phyloP scores from a whole-genome alignment of 148 eudicot genomes.

The Linanthus parryae region DNA sequence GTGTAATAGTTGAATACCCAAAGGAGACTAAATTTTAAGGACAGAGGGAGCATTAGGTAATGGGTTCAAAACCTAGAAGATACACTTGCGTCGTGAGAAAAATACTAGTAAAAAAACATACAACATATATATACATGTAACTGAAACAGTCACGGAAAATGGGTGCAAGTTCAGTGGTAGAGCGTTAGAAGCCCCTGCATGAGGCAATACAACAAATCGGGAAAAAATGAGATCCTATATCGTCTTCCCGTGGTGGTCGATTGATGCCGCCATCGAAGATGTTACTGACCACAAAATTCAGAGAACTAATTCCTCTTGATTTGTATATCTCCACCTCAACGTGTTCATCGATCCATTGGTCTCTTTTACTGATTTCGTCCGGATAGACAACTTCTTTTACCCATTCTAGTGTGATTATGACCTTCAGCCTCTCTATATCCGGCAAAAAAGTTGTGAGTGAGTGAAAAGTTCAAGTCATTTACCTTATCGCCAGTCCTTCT shows the following conservation, averaged over 20 bases:
- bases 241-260: slow-evolving; percentile 88
- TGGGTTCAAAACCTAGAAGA: background rate
- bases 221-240: slow-evolving; percentile 76
- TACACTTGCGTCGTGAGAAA: background rate
- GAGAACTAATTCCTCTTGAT: slow-evolving; percentile 57
- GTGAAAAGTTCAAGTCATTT: slow-evolving; percentile 82
- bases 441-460: slow-evolving; percentile 68
- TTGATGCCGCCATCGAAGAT: slow-evolving; percentile 94
- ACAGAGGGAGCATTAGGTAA: background rate
- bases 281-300: slow-evolving; percentile 79
- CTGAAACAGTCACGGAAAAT: slow-evolving; percentile 13
- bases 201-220: slow-evolving; percentile 67
- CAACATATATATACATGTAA: background rate
- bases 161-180: no score
- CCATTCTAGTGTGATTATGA: slow-evolving; percentile 64
- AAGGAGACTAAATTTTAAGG: background rate
- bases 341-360: slow-evolving; percentile 61
- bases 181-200: no score
- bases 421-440: slow-evolving; percentile 69
- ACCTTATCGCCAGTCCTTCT: slow-evolving; percentile 97
- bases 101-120: background rate
- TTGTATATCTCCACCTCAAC: slow-evolving; percentile 83
- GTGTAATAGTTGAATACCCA: no score
- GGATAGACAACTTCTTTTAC: slow-evolving; percentile 51
- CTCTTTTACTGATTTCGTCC: slow-evolving; percentile 44